Percentiles rank a stretch among this genome's conserved stretches.
Evolutionary conservation across 2,329 filamentous ascomycete species (phyloP).

Genomic region (Colletotrichum abscissum): DNA sequence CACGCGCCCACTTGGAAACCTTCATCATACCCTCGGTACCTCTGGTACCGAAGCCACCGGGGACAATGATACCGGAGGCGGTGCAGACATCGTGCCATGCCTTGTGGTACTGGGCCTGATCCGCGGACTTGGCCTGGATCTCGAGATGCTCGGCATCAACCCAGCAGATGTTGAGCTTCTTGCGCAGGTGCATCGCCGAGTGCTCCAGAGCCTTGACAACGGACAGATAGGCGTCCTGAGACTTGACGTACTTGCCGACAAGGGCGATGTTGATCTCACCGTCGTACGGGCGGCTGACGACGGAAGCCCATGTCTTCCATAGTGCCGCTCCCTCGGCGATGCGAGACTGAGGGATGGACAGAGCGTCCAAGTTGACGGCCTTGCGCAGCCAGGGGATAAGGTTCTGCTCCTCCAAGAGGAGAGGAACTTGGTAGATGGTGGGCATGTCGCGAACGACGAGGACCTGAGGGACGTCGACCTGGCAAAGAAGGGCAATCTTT

Average conservation of each 20-base stretch:
- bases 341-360: conserved; percentile 63
- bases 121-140: conserved; percentile 65
- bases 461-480: conserved; percentile 87
- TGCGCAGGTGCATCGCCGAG: conserved; percentile 85
- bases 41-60: conserved; percentile 83
- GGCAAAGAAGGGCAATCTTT: conserved; percentile 91
- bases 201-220: conserved; percentile 92
- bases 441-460: conserved; percentile 90
- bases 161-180: conserved; percentile 84
- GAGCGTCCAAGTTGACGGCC: conserved; percentile 72
- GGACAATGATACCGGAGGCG: conserved; percentile 74
- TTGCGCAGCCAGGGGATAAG: conserved; percentile 75
- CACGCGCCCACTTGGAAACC: conserved; percentile 87
- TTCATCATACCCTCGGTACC: conserved; percentile 92
- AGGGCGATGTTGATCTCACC: conserved; percentile 84
- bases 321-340: conserved; percentile 65
- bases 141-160: conserved; percentile 90
- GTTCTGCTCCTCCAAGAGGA: conserved; percentile 88
- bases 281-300: conserved; percentile 73
- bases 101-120: conserved; percentile 82
- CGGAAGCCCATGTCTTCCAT: conserved; percentile 75
- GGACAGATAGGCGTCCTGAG: conserved; percentile 87
- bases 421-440: conserved; percentile 92
- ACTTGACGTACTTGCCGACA: conserved; percentile 90
- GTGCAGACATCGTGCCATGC: conserved; percentile 85